Conservation (phyloP, 2,329 filamentous ascomycete genomes). For the Aspergillus cejpii region DNA sequence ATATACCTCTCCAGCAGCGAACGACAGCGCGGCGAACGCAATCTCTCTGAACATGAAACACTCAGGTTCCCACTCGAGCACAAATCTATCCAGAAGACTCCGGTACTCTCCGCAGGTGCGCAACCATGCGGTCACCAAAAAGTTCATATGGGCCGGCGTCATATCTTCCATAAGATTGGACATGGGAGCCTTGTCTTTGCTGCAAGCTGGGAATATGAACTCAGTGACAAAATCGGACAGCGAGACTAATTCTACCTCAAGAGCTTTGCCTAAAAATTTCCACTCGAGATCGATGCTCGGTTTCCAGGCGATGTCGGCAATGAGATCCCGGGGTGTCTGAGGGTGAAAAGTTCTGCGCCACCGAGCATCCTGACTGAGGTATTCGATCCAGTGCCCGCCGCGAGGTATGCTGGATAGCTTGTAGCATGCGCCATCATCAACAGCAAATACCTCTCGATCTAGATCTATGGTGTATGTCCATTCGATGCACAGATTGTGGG, state of each 20-base stretch:
- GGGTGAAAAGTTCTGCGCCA: constrained; percentile 1
- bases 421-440: constrained; percentile 11
- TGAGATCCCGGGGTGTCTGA: constrained; percentile 8
- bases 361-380: constrained; percentile 4
- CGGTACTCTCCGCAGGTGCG: constrained; percentile 1
- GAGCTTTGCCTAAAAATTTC: not conserved
- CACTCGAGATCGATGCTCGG: constrained; percentile 2
- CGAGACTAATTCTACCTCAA: constrained; percentile 2
- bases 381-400: constrained; percentile 8
- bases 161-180: not conserved
- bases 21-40: constrained; percentile 13
- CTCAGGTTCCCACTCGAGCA: constrained; percentile 8
- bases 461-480: constrained; percentile 17
- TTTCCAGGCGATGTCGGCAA: constrained; percentile 5
- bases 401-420: constrained; percentile 8
- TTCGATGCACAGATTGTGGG: constrained; percentile 4
- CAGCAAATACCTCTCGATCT: constrained; percentile 13
- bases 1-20: constrained; percentile 14
- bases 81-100: constrained; percentile 7
- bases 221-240: not conserved
- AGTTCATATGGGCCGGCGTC: constrained; percentile 1
- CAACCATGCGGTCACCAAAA: constrained; percentile 4
- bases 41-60: constrained; percentile 16
- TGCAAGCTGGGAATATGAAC: not conserved
- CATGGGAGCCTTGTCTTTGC: not conserved